Evolutionary conservation across 2,329 filamentous ascomycete genomes (phyloP), one percentile per base, ranked within the genome.

Genomic region (Colletotrichum sp.): DNA sequence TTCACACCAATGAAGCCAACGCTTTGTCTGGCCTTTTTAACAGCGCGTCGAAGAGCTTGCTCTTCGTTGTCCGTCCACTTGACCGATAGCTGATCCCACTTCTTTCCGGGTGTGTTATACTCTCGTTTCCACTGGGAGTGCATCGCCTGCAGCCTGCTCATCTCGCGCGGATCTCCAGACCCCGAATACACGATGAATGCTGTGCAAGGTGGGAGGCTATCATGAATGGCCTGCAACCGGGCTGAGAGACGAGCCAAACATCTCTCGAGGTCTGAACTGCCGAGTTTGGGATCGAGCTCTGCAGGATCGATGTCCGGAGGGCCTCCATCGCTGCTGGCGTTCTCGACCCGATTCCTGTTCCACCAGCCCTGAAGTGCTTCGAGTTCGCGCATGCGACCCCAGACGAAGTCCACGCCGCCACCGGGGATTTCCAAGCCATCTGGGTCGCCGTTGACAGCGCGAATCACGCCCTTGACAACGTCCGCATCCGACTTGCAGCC

Each of bases 61-160:
- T 93, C 91, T 83, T 94, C 93, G 0, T 83, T 85, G 79, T 94
- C 92, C 12, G 92, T 94, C 93, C 93, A 94, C 83, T 91, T 89
- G 73, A 94, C 91, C 79, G 88, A 91, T 43, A 94, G 85, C 77
- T 93, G 84, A 82, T 94, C 92, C 92, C 92, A 94, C 79, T 93
- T 93, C 77, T 87, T 90, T 14, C 91, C 90, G 0, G 89, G 89
- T 10, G 89, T 89, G 82, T 92, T 92, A 82, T 92, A 94, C 83
- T 94, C 92, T 79, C 88, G 89, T 81, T 89, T 91, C 86, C 90
- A 93, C 82, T 90, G 89, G 8, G 87, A 82, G 67, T 93, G 90
- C 86, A 92, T 85, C 26, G 88, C 87, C 85, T 93, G 91, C 78
- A 94, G 84, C 55, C 88, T 86, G 75, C 88, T 89, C 92, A 94